Percentiles rank a stretch among this genome's conserved stretches.
Evolutionary conservation across 257 asterid genomes (phyloP).

Genomic region (Lavandula angustifolia): DNA sequence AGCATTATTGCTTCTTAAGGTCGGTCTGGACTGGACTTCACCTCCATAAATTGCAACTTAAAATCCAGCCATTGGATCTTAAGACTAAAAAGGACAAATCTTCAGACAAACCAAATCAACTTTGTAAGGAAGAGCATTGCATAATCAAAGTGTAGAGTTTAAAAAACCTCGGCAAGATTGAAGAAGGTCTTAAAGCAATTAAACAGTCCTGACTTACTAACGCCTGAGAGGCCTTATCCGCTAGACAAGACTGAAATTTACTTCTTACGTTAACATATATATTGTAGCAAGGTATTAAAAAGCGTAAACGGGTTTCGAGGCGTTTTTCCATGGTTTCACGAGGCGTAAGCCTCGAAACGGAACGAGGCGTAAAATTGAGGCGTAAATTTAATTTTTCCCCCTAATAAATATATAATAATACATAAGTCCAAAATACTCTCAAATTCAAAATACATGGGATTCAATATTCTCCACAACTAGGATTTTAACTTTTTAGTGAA

Average conservation of each 20-base stretch:
- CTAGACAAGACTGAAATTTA: neutral
- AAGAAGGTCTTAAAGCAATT: slow-evolving; percentile 14
- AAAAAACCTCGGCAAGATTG: neutral
- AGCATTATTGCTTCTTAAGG: neutral
- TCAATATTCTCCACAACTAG: too few species aligned
- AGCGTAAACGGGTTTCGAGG: too few species aligned
- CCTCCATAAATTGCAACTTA: neutral
- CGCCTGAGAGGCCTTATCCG: neutral
- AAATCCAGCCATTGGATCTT: slow-evolving; percentile 1
- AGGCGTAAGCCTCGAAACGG: too few species aligned
- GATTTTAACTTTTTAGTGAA: too few species aligned
- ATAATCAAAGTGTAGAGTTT: neutral
- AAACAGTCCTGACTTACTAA: neutral
- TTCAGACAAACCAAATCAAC: slow-evolving; percentile 11
- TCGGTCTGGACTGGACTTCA: neutral
- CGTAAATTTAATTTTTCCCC: too few species aligned
- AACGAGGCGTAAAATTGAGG: too few species aligned
- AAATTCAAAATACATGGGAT: too few species aligned
- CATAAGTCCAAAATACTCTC: too few species aligned
- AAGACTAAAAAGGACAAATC: neutral
- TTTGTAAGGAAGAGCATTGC: neutral
- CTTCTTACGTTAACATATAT: neutral
- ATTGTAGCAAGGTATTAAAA: too few species aligned
- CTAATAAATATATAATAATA: too few species aligned
- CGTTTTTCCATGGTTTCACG: too few species aligned